Percentiles rank a stretch among this genome's conserved stretches.
phyloP scores from a whole-genome alignment of 768 basidiomycete species.

The Macrolepiota albuminosa region DNA sequence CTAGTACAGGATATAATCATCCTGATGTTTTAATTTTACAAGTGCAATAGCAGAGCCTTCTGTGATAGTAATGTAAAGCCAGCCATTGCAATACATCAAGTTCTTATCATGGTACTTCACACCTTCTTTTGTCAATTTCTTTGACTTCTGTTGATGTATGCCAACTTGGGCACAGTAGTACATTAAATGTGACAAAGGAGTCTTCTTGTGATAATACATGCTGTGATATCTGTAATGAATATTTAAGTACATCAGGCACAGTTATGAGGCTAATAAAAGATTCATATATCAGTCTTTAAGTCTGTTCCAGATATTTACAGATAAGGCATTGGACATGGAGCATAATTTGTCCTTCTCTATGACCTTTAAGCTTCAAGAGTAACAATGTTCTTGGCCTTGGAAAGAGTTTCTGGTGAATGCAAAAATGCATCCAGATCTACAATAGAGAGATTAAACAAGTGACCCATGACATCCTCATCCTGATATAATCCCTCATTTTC shows the following conservation, averaged over 20 bases:
- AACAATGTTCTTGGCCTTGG: too few species aligned
- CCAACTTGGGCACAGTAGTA: background rate
- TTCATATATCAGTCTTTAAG: background rate
- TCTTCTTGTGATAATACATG: background rate
- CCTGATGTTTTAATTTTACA: constrained; percentile 13
- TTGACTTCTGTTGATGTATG: too few species aligned
- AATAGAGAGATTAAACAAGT: too few species aligned
- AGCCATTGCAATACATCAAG: constrained; percentile 16
- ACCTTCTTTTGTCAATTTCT: too few species aligned
- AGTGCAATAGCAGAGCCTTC: constrained; percentile 5
- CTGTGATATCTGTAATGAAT: background rate
- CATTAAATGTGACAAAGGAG: background rate
- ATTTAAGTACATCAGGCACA: background rate
- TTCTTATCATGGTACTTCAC: background rate
- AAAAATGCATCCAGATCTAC: too few species aligned
- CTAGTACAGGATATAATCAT: background rate
- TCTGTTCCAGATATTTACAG: background rate
- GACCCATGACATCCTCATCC: too few species aligned
- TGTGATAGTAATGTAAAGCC: constrained; percentile 19
- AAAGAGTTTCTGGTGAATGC: too few species aligned
- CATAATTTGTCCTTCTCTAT: background rate
- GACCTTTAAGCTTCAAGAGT: background rate
- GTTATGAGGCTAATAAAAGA: background rate
- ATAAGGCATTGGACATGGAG: background rate
- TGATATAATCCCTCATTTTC: too few species aligned